These are phyloP conservation scores for Fusarium foetens DNA, from an alignment of 2,329 filamentous ascomycete species.

Conservation along the genomic window DNA sequence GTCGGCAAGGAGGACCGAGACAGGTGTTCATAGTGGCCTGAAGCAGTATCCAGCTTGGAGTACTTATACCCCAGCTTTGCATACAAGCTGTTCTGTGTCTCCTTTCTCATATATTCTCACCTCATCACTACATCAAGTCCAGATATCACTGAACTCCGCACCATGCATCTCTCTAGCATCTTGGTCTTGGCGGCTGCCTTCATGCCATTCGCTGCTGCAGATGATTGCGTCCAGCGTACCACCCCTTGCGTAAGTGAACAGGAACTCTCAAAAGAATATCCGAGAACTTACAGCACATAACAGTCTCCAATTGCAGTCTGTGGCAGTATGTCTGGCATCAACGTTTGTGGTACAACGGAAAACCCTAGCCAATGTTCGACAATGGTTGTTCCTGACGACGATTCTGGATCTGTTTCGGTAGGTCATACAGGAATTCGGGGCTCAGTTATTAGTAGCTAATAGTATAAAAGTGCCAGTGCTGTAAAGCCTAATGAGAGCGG, in stretches of 20 bases:
- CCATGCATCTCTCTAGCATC: neutral
- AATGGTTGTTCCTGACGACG: neutral
- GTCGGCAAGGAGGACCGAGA: accelerated
- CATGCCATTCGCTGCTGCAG: neutral
- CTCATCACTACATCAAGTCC: neutral
- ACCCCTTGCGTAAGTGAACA: neutral
- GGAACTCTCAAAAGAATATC: accelerated
- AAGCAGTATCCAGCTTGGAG: accelerated
- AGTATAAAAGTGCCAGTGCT: neutral
- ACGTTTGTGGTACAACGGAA: neutral
- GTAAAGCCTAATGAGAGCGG: accelerated
- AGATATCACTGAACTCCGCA: accelerated
- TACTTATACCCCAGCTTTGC: neutral
- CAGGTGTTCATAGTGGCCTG: accelerated
- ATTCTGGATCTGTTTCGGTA: neutral
- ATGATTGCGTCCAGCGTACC: neutral
- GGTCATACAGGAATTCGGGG: accelerated
- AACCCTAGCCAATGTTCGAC: neutral
- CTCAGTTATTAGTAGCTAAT: accelerated
- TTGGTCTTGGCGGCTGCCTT: neutral
- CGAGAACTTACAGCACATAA: accelerated
- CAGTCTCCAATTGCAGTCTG: neutral
- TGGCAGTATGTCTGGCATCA: accelerated
- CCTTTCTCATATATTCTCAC: neutral
- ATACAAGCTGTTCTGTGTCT: neutral